Base-by-base conservation (phyloP, 371 early-diverging fungal genomes). In the Funneliformis caledonium region DNA sequence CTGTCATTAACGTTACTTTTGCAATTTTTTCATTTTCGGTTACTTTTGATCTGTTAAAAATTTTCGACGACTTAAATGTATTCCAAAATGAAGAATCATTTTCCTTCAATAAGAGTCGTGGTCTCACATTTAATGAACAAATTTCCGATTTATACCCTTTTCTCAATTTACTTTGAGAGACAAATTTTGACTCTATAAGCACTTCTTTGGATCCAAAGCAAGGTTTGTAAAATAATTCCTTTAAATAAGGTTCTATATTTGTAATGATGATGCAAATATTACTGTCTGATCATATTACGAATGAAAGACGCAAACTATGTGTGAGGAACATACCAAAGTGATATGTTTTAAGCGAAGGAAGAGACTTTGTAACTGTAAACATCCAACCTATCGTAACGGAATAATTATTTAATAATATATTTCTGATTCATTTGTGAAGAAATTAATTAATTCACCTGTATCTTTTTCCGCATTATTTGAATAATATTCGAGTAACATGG, bases 401-500 rank as follows among this genome's bases (percentile, higher is more conserved):
- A 47, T 47, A 47, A 47, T 47, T 1, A 47, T 47, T 47, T 47
- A 4, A 10, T 47, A 4, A 37, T 2, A 37, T 2, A 37, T 37
- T 37, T 37, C n/a, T 37, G 37, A 37, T 37, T 2, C 2, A 37
- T 37, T 1, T 37, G 37, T 37, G 2, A 37, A 2, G 2, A 37
- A 37, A 47, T 47, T 9, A 47, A 47, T 47, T 47, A 47, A 9
- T 0, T 47, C 11, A 56, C 56, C 78, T 5, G 48, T 48, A 33
- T 77, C 65, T 16, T 67, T 5, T 10, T 31, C 31, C 2, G 78
- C 67, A 50, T 77, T 77, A 48, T 65, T 50, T 1, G 67, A 14
- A 48, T 77, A 77, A 77, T 77, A 77, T 77, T 50, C 45, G 50
- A 65, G n/a, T 50, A 43, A 65, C 26, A 65, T 60, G 9, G 56